Conservation (phyloP, 31 red algal species). For the Bonnemaisonia californica region DNA sequence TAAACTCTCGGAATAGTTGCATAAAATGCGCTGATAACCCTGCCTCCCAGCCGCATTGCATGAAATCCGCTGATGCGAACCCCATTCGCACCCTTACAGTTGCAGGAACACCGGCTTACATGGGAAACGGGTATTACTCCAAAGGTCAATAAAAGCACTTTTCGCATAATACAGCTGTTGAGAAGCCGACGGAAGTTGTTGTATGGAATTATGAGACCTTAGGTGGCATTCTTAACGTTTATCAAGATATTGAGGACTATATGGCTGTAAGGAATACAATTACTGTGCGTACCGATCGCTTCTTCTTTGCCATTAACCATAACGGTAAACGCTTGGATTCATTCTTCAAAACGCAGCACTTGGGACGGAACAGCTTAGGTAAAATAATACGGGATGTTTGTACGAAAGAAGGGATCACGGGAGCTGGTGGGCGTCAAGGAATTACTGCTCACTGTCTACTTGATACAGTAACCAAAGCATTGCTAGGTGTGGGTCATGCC, state of each 20-base stretch:
- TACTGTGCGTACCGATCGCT: background rate
- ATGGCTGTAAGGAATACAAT: background rate
- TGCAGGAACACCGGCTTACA: too few species aligned
- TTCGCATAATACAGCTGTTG: too few species aligned
- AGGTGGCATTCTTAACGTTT: slow-evolving; percentile 18
- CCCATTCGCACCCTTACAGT: too few species aligned
- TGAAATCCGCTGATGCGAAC: too few species aligned
- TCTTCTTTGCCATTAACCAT: background rate
- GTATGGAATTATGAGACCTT: slow-evolving; percentile 11
- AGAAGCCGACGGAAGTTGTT: background rate
- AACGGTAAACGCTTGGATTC: background rate
- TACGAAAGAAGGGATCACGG: background rate
- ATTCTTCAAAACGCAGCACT: slow-evolving; percentile 17
- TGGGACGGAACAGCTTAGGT: slow-evolving; percentile 22
- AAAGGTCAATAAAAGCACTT: too few species aligned
- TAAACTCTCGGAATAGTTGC: too few species aligned
- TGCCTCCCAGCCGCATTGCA: too few species aligned
- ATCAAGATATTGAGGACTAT: slow-evolving; percentile 15
- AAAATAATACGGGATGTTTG: slow-evolving; percentile 27
- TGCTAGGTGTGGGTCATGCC: slow-evolving; percentile 13
- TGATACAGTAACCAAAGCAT: slow-evolving; percentile 5
- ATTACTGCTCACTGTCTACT: slow-evolving; percentile 19
- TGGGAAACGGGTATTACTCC: too few species aligned
- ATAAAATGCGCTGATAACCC: too few species aligned
- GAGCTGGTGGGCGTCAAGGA: background rate